These are phyloP conservation scores for Dicorynia guianensis DNA, from an alignment of 306 rosid species.

Conservation along the genomic window DNA sequence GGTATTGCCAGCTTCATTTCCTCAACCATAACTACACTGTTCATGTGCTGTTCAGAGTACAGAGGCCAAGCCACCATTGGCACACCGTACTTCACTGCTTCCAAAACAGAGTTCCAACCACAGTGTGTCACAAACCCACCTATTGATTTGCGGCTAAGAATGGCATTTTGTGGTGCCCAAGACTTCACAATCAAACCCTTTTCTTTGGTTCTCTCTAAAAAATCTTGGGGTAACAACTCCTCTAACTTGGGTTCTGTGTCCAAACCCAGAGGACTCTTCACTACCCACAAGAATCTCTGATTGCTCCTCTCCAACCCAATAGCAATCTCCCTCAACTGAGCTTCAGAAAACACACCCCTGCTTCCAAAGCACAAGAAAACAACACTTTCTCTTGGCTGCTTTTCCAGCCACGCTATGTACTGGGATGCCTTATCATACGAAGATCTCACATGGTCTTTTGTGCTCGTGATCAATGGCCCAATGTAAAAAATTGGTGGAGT, in stretches of 20 bases:
- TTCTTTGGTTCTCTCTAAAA: constrained; percentile 42
- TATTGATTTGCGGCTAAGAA: constrained; percentile 43
- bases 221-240: constrained; percentile 48
- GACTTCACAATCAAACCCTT: constrained; percentile 47
- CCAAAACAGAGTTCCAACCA: constrained; percentile 61
- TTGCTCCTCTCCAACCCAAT: constrained; percentile 54
- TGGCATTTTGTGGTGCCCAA: constrained; percentile 56
- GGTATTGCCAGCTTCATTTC: constrained; percentile 37
- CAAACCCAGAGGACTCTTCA: constrained; percentile 40
- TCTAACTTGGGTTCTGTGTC: constrained; percentile 36
- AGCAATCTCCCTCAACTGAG: constrained; percentile 50
- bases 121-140: constrained; percentile 59
- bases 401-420: constrained; percentile 8
- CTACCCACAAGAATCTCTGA: constrained; percentile 56
- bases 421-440: not conserved
- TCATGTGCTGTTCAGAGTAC: constrained; percentile 47
- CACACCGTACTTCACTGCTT: constrained; percentile 33
- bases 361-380: constrained; percentile 63
- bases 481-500: constrained; percentile 28
- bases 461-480: constrained; percentile 38
- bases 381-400: constrained; percentile 51
- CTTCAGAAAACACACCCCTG: constrained; percentile 47
- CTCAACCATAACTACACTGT: constrained; percentile 23
- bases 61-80: constrained; percentile 41
- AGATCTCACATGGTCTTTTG: not conserved